Evolutionary conservation across 768 basidiomycete species (phyloP).

Genomic region (Suillus bovinus): DNA sequence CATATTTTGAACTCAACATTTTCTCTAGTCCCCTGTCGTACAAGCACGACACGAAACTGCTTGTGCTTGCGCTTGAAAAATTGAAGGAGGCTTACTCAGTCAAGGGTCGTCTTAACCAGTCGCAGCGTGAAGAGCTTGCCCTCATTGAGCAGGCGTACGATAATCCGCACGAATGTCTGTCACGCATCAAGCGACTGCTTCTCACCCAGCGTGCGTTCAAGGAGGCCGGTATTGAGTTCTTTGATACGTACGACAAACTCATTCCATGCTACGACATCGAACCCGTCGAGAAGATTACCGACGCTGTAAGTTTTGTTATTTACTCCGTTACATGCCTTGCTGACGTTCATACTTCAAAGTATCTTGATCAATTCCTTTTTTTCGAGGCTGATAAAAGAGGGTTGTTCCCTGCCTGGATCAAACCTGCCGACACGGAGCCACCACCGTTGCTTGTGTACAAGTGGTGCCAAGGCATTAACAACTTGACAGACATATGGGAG

Average conservation of each 20-base stretch:
- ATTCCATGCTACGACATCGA: conserved; percentile 99
- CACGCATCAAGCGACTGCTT: conserved; percentile 95
- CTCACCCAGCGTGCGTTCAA: conserved; percentile 99
- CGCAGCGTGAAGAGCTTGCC: conserved; percentile 96
- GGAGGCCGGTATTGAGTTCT: conserved; percentile 95
- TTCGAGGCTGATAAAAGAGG: conserved; percentile 99
- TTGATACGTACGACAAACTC: conserved; percentile 97
- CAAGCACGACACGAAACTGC: conserved; percentile 97
- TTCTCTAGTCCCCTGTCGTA: conserved; percentile 81
- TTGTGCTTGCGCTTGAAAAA: conserved; percentile 96
- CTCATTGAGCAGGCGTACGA: conserved; percentile 99
- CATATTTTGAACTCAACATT: conserved; percentile 6
- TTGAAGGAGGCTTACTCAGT: conserved; percentile 99
- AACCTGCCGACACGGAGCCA: conserved; percentile 96
- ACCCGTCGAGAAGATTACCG: conserved; percentile 99
- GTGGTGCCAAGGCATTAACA: conserved; percentile 99
- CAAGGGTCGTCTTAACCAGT: conserved; percentile 96
- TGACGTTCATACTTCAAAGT: conserved; percentile 46
- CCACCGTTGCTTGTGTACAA: conserved; percentile 97
- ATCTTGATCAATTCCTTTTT: conserved; percentile 97
- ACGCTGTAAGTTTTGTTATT: conserved; percentile 62
- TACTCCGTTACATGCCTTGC: conserved; percentile 11
- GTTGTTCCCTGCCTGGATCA: conserved; percentile 98
- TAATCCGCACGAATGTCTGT: conserved; percentile 98
- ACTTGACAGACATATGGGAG: conserved; percentile 98